Base-by-base conservation (phyloP, 352 stramenopile genomes). In the Globisporangium carolinianum region DNA sequence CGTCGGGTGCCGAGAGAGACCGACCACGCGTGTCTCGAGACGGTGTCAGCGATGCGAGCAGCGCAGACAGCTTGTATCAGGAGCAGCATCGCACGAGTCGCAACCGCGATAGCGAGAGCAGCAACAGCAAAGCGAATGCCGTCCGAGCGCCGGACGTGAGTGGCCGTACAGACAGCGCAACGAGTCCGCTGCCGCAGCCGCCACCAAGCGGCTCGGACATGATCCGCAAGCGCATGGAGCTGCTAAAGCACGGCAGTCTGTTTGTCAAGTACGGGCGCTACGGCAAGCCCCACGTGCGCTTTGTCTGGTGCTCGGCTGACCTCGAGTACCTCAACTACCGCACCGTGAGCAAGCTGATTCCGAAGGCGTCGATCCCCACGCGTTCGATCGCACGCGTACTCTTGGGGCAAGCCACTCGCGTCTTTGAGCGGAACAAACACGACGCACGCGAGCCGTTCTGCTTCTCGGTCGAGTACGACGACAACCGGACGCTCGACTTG, bases 181-280 rank as follows among this genome's bases (percentile, higher is more conserved):
- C 61, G 15, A 50, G 18, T 12, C 55, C 47, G 24, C 15, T 57
- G 18, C 36, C 51, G 12, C 37, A 55, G 17, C n/a, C n/a, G 10
- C 9, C 42, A 6, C 18, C 45, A 35, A 75, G 71, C 6, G 67
- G 68, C 36, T 86, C 72, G 14, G 82, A 89, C 41, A 56, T 75
- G 51, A 87, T 91, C 53, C 73, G 79, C 4, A 72, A 75, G 17
- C 76, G 78, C 15, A 86, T 89, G 72, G 78, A 90, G 46, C 52
- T 92, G 39, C 71, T 92, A 36, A 78, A 81, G 46, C 82, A 68
- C 58, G 83, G 83, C 17, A 86, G 72, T 36, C 61, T 92, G 32
- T 92, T 92, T 39, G 75, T 92, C 37, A 92, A 92, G 49, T 87
- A 91, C 52, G 80, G 83, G 0, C 79, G 83, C 15, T 87, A 67